phyloP scores from a whole-genome alignment of 1,139 yeast genomes.

The Debaryomyces sp. region DNA sequence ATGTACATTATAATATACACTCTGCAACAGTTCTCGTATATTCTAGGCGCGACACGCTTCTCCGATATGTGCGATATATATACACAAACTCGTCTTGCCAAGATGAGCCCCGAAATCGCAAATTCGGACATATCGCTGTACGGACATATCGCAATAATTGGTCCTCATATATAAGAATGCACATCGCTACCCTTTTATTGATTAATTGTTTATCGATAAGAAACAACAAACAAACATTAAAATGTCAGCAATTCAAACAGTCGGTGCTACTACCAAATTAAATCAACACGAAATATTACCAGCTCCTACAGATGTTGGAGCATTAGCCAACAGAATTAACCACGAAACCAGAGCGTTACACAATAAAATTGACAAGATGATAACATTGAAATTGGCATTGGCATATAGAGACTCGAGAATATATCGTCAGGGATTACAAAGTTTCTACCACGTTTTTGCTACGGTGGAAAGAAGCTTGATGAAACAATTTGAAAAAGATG shows the following conservation, averaged over 20 bases:
- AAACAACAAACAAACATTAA: neutral
- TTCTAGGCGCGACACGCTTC: neutral
- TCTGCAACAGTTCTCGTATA: neutral
- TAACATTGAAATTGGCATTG: constrained; percentile 70
- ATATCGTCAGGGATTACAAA: constrained; percentile 79
- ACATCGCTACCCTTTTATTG: neutral
- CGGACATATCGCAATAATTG: neutral
- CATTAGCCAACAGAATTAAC: constrained; percentile 81
- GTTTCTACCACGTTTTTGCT: constrained; percentile 74
- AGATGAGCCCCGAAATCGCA: constrained; percentile 2
- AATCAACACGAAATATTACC: constrained; percentile 68
- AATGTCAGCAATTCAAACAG: constrained; percentile 19
- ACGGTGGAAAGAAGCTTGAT: constrained; percentile 63
- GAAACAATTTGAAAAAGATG: constrained; percentile 46
- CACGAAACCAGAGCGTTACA: constrained; percentile 65
- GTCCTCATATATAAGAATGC: neutral
- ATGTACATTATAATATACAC: neutral
- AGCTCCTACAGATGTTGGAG: constrained; percentile 72
- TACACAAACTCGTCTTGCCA: constrained; percentile 2
- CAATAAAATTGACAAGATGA: constrained; percentile 67
- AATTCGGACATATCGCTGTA: constrained; percentile 9
- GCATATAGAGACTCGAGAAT: constrained; percentile 76
- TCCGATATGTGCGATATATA: constrained; percentile 7
- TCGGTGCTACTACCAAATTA: constrained; percentile 41
- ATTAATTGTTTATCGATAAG: neutral